A percentile compares a stretch with the other conserved stretches of the same genome.
Evolutionary conservation across 2,329 filamentous ascomycete species (phyloP).

Genomic region (Xylaria sp.): DNA sequence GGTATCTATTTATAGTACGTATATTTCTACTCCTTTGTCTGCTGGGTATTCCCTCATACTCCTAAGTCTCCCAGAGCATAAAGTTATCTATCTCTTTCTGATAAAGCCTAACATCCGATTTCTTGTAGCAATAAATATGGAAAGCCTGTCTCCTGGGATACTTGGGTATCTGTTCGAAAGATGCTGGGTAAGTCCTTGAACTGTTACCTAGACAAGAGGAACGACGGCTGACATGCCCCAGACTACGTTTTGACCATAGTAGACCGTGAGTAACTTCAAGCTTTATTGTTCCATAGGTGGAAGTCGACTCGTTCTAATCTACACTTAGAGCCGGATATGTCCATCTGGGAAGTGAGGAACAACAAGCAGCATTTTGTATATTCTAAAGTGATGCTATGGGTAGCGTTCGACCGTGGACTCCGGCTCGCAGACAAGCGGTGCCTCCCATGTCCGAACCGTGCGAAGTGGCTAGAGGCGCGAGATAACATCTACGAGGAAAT

Average conservation of each 20-base stretch:
- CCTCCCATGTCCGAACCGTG: slow-evolving; percentile 76
- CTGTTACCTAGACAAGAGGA: background rate
- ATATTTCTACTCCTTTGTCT: background rate
- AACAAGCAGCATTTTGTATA: slow-evolving; percentile 81
- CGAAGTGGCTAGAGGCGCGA: slow-evolving; percentile 71
- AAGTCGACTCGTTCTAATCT: slow-evolving; percentile 32
- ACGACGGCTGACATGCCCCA: slow-evolving; percentile 41
- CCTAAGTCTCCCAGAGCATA: background rate
- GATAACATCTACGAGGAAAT: slow-evolving; percentile 78
- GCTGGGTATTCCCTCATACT: background rate
- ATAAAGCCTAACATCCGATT: background rate
- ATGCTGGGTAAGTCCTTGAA: slow-evolving; percentile 62
- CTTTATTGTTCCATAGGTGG: background rate
- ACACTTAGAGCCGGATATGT: slow-evolving; percentile 74
- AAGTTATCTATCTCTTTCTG: background rate
- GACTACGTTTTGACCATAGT: slow-evolving; percentile 77
- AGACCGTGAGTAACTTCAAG: slow-evolving; percentile 54
- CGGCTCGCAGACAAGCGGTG: slow-evolving; percentile 79
- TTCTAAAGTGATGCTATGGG: slow-evolving; percentile 87
- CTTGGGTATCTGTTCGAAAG: slow-evolving; percentile 76
- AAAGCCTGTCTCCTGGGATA: slow-evolving; percentile 79
- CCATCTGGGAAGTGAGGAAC: slow-evolving; percentile 84
- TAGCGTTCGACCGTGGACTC: slow-evolving; percentile 79
- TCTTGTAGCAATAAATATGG: slow-evolving; percentile 72
- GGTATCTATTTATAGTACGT: slow-evolving; percentile 73